phyloP scores from a whole-genome alignment of 352 stramenopile genomes.

The Phytopythium litorale region DNA sequence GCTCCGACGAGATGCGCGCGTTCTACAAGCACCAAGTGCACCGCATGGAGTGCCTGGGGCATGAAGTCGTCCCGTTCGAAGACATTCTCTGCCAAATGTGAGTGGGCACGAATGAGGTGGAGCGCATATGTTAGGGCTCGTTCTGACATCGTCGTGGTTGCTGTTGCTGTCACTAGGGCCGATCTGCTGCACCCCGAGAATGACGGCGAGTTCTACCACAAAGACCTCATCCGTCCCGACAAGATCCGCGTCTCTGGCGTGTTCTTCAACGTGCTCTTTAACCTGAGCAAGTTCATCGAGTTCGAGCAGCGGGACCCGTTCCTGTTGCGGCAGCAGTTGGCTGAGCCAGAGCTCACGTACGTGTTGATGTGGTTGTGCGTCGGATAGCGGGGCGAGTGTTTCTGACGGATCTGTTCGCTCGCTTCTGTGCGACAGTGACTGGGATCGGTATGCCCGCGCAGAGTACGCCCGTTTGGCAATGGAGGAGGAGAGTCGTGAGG shows the following conservation, averaged over 20 bases:
- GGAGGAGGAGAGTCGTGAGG: constrained; percentile 94
- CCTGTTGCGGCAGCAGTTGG: constrained; percentile 92
- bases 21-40: constrained; percentile 95
- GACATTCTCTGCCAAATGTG: constrained; percentile 99
- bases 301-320: constrained; percentile 99
- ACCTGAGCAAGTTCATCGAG: constrained; percentile 99
- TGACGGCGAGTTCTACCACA: constrained; percentile 78
- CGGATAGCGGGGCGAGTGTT: background rate
- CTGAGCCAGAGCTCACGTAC: constrained; percentile 84
- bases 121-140: background rate
- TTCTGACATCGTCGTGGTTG: background rate
- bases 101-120: constrained; percentile 24
- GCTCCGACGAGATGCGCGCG: constrained; percentile 94
- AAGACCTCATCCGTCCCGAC: constrained; percentile 79
- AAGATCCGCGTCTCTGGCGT: constrained; percentile 92
- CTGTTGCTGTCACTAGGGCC: constrained; percentile 44
- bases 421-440: constrained; percentile 70
- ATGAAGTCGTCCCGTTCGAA: constrained; percentile 98
- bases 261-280: constrained; percentile 99
- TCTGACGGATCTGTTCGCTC: constrained; percentile 9
- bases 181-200: constrained; percentile 73
- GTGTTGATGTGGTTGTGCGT: background rate
- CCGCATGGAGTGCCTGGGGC: constrained; percentile 97
- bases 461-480: constrained; percentile 97
- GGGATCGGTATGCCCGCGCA: constrained; percentile 96